These are phyloP conservation scores for Exophiala oligosperma DNA, from an alignment of 2,329 filamentous ascomycete genomes.

Conservation along the genomic window DNA sequence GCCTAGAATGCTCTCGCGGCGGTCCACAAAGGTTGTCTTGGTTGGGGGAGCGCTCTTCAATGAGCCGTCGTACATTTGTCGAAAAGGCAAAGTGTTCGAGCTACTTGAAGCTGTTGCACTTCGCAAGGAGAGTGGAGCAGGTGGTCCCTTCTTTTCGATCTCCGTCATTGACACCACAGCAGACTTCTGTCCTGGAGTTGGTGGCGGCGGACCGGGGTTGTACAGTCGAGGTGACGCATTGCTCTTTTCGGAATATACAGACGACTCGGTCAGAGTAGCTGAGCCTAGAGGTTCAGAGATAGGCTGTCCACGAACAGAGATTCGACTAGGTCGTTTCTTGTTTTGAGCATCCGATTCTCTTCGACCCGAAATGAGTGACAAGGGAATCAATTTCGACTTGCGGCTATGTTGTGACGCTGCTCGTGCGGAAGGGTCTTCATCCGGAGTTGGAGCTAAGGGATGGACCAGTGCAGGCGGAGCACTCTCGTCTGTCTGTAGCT, in stretches of 20 bases:
- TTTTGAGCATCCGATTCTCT: slow-evolving; percentile 40
- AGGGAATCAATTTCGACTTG: slow-evolving; percentile 40
- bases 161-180: slow-evolving; percentile 4
- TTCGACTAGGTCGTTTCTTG: slow-evolving; percentile 45
- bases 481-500: neutral
- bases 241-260: slow-evolving; percentile 51
- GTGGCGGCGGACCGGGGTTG: slow-evolving; percentile 56
- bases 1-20: slow-evolving; percentile 36
- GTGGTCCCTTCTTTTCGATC: slow-evolving; percentile 7
- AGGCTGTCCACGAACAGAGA: slow-evolving; percentile 54
- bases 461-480: slow-evolving; percentile 14
- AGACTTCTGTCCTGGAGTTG: slow-evolving; percentile 42
- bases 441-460: slow-evolving; percentile 21
- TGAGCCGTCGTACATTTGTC: slow-evolving; percentile 41
- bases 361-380: slow-evolving; percentile 44
- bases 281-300: slow-evolving; percentile 58
- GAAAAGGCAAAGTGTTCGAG: slow-evolving; percentile 44
- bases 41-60: slow-evolving; percentile 46
- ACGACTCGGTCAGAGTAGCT: slow-evolving; percentile 44
- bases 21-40: slow-evolving; percentile 51
- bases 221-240: slow-evolving; percentile 59
- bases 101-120: slow-evolving; percentile 27
- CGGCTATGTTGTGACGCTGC: slow-evolving; percentile 33
- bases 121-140: slow-evolving; percentile 13
- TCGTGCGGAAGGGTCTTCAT: slow-evolving; percentile 9